phyloP scores from a whole-genome alignment of 2,329 filamentous ascomycete species.

The Drechslera avenae region DNA sequence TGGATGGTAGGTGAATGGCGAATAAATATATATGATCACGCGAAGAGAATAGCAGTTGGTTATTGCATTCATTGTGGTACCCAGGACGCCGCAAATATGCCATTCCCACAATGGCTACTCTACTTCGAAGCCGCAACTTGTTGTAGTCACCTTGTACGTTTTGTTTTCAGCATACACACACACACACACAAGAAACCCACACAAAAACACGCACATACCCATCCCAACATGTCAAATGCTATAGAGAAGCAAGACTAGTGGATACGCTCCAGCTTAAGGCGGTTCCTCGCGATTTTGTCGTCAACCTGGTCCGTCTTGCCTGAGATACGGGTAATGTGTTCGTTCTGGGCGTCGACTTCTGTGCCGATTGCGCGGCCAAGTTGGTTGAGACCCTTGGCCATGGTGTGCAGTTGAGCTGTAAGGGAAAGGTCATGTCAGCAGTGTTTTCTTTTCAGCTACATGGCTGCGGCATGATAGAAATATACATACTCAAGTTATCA shows the following conservation, averaged over 20 bases:
- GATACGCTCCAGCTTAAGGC: constrained; percentile 71
- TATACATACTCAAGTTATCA: constrained; percentile 51
- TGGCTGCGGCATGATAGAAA: background rate
- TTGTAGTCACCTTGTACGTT: too few relatives aligned
- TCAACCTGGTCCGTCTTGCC: constrained; percentile 81
- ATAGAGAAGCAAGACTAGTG: constrained; percentile 39
- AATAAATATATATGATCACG: too few relatives aligned
- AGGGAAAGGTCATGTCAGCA: background rate
- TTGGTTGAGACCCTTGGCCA: constrained; percentile 72
- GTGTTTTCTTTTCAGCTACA: background rate
- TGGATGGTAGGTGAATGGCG: too few relatives aligned
- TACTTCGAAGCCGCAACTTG: too few relatives aligned
- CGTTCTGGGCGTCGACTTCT: constrained; percentile 79
- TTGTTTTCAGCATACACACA: too few relatives aligned
- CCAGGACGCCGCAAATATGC: too few relatives aligned
- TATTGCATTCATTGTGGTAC: too few relatives aligned
- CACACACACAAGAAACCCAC: too few relatives aligned
- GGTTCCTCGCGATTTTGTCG: constrained; percentile 79
- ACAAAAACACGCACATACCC: too few relatives aligned
- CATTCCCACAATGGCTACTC: too few relatives aligned
- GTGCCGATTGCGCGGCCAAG: constrained; percentile 74
- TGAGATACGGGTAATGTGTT: constrained; percentile 75
- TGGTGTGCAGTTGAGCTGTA: constrained; percentile 60
- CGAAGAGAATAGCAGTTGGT: too few relatives aligned
- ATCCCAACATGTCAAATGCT: too few relatives aligned